Conservation (phyloP, 768 basidiomycete species). For the Nidula microcarpa region DNA sequence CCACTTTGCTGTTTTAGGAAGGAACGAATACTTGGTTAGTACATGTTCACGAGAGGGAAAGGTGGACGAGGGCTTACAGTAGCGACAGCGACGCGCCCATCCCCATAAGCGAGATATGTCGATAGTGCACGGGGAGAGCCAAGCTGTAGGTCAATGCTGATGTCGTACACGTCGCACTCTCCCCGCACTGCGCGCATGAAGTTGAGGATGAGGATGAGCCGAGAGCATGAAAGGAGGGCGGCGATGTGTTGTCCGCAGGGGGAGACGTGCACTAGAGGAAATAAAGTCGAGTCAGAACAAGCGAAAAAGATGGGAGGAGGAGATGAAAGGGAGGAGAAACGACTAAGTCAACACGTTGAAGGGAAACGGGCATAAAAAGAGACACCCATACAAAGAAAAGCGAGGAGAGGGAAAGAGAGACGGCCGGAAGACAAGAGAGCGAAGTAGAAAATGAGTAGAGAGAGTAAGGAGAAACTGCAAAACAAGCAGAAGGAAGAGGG, state of each 20-base stretch:
- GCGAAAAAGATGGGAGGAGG: too few relatives aligned
- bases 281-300: too few relatives aligned
- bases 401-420: too few relatives aligned
- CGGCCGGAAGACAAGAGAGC: too few relatives aligned
- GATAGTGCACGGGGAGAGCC: constrained; percentile 33
- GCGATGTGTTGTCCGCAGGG: constrained; percentile 46
- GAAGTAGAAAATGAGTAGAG: too few relatives aligned
- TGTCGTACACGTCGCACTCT: constrained; percentile 21
- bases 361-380: too few relatives aligned
- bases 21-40: constrained; percentile 7
- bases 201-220: constrained; percentile 10
- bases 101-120: constrained; percentile 47
- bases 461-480: too few relatives aligned
- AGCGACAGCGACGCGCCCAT: constrained; percentile 40
- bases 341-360: too few relatives aligned
- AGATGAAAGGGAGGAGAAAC: too few relatives aligned
- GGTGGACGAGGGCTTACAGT: constrained; percentile 31
- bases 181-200: constrained; percentile 32
- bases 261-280: constrained; percentile 39
- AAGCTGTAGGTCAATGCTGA: constrained; percentile 36
- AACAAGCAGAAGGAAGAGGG: too few relatives aligned
- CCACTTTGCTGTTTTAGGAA: constrained; percentile 19
- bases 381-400: background rate
- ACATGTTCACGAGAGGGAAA: constrained; percentile 1
- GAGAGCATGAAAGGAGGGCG: constrained; percentile 5